Conservation (phyloP, 345 rosid genomes). For the Acer yangbiense region DNA sequence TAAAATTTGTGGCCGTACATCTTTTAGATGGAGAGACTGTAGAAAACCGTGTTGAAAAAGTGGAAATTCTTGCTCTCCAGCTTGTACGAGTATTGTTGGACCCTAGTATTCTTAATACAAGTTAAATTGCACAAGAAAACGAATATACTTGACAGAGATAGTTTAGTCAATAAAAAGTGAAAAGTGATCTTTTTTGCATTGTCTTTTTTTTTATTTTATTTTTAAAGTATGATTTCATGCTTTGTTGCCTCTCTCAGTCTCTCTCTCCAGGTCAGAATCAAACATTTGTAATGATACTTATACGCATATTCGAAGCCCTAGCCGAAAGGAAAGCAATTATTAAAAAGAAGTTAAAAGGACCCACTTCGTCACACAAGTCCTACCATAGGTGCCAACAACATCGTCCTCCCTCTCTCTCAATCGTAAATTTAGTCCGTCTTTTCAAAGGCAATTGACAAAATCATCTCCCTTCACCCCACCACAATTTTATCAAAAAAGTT, state of each 20-base stretch:
- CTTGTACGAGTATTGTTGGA: neutral
- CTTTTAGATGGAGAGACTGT: neutral
- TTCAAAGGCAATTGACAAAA: neutral
- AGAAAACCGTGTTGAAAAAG: constrained; percentile 8
- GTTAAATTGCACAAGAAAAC: neutral
- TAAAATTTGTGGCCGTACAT: neutral
- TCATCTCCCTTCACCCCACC: neutral
- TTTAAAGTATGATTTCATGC: neutral
- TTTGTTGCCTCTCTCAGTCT: neutral
- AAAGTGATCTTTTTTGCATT: neutral
- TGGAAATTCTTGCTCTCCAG: constrained; percentile 10
- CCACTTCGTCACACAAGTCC: neutral
- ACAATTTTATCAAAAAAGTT: neutral
- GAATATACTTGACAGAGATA: too few species aligned
- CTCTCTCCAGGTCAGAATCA: constrained; percentile 19
- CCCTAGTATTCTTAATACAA: neutral
- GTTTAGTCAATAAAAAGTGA: constrained; percentile 8
- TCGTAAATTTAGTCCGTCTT: neutral
- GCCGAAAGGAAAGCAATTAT: constrained; percentile 33
- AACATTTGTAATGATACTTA: neutral
- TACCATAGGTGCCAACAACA: too few species aligned
- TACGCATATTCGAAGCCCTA: neutral
- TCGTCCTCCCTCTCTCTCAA: neutral
- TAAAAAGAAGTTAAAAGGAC: neutral
- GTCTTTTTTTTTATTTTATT: too few species aligned